These are phyloP conservation scores for Kwoniella newhampshirensis DNA, from an alignment of 768 basidiomycete genomes.

Conservation along the genomic window DNA sequence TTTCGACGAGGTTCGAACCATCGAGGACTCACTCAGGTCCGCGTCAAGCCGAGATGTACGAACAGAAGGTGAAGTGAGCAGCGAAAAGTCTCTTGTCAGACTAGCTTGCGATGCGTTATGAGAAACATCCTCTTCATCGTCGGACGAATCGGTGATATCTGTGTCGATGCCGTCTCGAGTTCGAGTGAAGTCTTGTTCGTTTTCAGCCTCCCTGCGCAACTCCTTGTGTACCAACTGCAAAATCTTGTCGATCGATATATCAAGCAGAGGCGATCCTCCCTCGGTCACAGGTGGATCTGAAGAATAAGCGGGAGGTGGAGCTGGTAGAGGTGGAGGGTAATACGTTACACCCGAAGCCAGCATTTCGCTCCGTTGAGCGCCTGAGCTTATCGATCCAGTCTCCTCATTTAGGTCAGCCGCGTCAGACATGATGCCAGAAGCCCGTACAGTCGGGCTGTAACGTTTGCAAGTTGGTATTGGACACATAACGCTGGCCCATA, in stretches of 20 bases:
- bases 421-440: slow-evolving; percentile 6
- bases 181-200: neutral
- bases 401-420: slow-evolving; percentile 1
- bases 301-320: slow-evolving; percentile 31
- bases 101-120: neutral
- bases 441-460: slow-evolving; percentile 30
- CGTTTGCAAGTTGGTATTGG: slow-evolving; percentile 49
- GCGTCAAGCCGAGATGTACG: neutral
- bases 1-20: slow-evolving; percentile 13
- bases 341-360: slow-evolving; percentile 37
- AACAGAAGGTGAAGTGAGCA: slow-evolving; percentile 1
- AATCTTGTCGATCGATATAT: slow-evolving; percentile 47
- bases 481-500: slow-evolving; percentile 47
- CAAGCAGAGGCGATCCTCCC: slow-evolving; percentile 31
- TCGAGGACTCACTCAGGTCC: neutral
- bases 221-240: slow-evolving; percentile 41
- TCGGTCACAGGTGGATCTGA: slow-evolving; percentile 17
- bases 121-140: neutral
- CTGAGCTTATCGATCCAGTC: neutral
- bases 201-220: slow-evolving; percentile 4
- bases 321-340: slow-evolving; percentile 35
- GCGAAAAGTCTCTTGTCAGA: slow-evolving; percentile 10
- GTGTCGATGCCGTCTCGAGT: slow-evolving; percentile 3
- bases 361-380: slow-evolving; percentile 5
- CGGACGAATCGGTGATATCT: slow-evolving; percentile 5